Percentiles rank a stretch among this genome's conserved stretches.
Evolutionary conservation across 768 basidiomycete genomes (phyloP).

Genomic region (Lactifluus volemus): DNA sequence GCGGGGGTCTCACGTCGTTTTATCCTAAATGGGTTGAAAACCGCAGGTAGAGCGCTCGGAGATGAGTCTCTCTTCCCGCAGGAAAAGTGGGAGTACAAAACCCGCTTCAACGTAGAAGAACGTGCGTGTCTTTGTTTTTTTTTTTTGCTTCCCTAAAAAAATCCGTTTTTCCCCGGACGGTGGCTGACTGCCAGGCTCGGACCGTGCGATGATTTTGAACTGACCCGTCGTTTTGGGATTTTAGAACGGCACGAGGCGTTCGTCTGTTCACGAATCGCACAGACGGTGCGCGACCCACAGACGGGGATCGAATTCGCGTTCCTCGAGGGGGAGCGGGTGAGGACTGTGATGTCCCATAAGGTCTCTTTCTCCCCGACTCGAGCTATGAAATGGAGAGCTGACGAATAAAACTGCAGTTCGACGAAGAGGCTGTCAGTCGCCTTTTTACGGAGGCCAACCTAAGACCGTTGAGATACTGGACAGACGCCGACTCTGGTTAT

Average conservation of each 20-base stretch:
- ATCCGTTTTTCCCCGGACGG: neutral
- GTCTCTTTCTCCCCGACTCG: slow-evolving; percentile 30
- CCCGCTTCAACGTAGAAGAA: slow-evolving; percentile 46
- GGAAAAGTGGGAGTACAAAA: slow-evolving; percentile 68
- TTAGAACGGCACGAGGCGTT: slow-evolving; percentile 79
- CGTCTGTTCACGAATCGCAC: slow-evolving; percentile 56
- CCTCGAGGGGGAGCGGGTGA: slow-evolving; percentile 62
- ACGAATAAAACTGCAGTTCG: slow-evolving; percentile 53
- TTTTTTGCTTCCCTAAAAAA: too few relatives aligned
- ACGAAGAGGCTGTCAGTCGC: slow-evolving; percentile 53
- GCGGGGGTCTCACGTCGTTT: slow-evolving; percentile 65
- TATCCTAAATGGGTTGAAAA: slow-evolving; percentile 78
- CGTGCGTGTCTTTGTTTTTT: slow-evolving; percentile 28
- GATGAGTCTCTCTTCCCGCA: slow-evolving; percentile 54
- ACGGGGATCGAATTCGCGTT: slow-evolving; percentile 42
- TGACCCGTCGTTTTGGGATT: neutral
- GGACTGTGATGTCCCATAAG: slow-evolving; percentile 86
- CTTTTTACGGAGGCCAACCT: slow-evolving; percentile 71
- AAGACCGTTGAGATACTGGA: slow-evolving; percentile 81
- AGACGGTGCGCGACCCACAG: slow-evolving; percentile 46
- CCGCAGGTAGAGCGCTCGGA: slow-evolving; percentile 63
- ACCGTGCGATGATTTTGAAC: neutral
- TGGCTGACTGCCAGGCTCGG: neutral
- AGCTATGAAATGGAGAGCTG: neutral
- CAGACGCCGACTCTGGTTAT: slow-evolving; percentile 59